These are phyloP conservation scores for Phytophthora brassicae DNA, from an alignment of 352 stramenopile species.

Conservation along the genomic window DNA sequence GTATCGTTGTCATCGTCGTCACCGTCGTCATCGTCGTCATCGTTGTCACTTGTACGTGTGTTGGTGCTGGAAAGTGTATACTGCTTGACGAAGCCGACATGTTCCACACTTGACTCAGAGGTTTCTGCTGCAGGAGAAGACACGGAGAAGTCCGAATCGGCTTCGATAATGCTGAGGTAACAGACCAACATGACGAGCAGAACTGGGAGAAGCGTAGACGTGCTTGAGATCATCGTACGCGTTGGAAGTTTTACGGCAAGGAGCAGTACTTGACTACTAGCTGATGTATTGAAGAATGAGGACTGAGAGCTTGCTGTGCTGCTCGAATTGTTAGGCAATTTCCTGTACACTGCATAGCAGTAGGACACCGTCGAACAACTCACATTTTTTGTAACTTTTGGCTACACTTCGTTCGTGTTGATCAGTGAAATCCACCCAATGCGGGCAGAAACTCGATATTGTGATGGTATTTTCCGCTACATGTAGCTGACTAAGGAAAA, in stretches of 20 bases:
- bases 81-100: slow-evolving; percentile 29
- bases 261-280: slow-evolving; percentile 2
- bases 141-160: slow-evolving; percentile 27
- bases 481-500: too few species aligned
- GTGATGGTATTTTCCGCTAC: too few species aligned
- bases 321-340: background rate
- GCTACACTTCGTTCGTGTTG: slow-evolving; percentile 1
- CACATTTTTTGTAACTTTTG: slow-evolving; percentile 7
- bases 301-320: background rate
- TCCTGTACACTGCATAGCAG: background rate
- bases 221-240: slow-evolving; percentile 9
- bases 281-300: slow-evolving; percentile 29
- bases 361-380: background rate
- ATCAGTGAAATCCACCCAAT: slow-evolving; percentile 12
- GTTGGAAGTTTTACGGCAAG: background rate
- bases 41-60: slow-evolving; percentile 5
- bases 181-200: slow-evolving; percentile 1
- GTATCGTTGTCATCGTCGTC: too few species aligned
- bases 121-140: slow-evolving; percentile 18
- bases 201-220: background rate
- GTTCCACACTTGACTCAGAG: slow-evolving; percentile 18
- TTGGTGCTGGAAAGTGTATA: slow-evolving; percentile 28
- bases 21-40: slow-evolving; percentile 21
- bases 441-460: too few species aligned
- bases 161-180: background rate